phyloP scores from a whole-genome alignment of 1,284 basidiomycete species.

The Dichomitus squalens region DNA sequence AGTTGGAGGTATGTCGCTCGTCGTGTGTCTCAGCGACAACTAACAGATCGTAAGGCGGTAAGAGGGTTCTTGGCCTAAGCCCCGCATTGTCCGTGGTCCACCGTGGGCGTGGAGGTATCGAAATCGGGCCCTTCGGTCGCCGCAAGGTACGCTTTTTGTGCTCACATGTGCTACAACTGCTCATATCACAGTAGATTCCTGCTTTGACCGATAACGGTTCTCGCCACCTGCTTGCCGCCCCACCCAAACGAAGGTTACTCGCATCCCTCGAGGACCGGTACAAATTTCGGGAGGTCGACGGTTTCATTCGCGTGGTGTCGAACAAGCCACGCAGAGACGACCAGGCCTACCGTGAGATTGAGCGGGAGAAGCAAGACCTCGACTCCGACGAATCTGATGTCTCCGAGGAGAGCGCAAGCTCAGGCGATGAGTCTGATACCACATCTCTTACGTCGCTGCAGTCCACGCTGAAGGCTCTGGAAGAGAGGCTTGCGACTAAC shows the following conservation, averaged over 20 bases:
- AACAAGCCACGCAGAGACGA: slow-evolving; percentile 36
- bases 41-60: slow-evolving; percentile 68
- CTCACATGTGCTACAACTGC: background rate
- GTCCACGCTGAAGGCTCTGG: slow-evolving; percentile 56
- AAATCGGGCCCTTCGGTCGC: slow-evolving; percentile 52
- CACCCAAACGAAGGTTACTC: slow-evolving; percentile 50
- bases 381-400: slow-evolving; percentile 49
- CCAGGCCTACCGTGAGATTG: slow-evolving; percentile 56
- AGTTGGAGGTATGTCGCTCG: slow-evolving; percentile 50
- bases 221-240: slow-evolving; percentile 50
- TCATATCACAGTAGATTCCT: slow-evolving; percentile 42
- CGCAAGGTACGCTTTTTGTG: slow-evolving; percentile 45
- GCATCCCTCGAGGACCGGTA: slow-evolving; percentile 36
- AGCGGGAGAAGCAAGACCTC: slow-evolving; percentile 33
- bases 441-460: slow-evolving; percentile 54
- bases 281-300: slow-evolving; percentile 64
- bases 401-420: slow-evolving; percentile 34
- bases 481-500: slow-evolving; percentile 52
- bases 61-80: slow-evolving; percentile 62
- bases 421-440: slow-evolving; percentile 36
- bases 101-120: slow-evolving; percentile 57
- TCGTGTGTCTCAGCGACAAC: slow-evolving; percentile 34
- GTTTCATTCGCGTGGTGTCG: slow-evolving; percentile 59
- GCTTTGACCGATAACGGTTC: slow-evolving; percentile 58
- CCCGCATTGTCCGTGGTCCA: slow-evolving; percentile 48